Evolutionary conservation across 2,329 filamentous ascomycete species (phyloP), one percentile per base, ranked within the genome.

Genomic region (Cladosporium velox): DNA sequence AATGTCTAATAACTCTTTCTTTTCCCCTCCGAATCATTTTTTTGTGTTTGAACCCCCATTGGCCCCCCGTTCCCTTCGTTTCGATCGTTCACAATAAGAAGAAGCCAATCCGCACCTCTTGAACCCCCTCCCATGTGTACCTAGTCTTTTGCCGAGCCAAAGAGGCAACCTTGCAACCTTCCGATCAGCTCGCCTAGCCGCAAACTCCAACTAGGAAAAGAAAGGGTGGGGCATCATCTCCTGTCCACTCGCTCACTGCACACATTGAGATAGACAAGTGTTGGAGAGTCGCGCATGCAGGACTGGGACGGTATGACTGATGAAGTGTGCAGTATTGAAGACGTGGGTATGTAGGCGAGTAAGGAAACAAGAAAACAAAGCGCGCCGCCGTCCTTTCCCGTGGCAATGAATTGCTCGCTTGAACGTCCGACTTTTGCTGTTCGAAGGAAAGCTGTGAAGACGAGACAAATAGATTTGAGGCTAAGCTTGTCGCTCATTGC

Each of bases 261-360:
- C 24, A 24, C 24, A 24, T 24, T 24, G 24, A 24, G 24, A 24
- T 24, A 24, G 24, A 24, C 24, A 24, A 24, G 24, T 24, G 24
- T 24, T 24, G 24, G 24, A 24, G 24, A 24, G 24, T 24, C 24
- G 24, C 24, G 24, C 24, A 24, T 24, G 24, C 24, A 24, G 24
- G 24, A 30, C 28, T 30, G 28, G 18, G n/a, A 18, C 18, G 18
- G 38, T 44, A 10, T 41, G 38, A 41, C 18, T 4, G 38, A 44
- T 15, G 41, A 47, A 18, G n/a, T 21, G 10, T 24, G n/a, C 8
- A 6, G 41, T 47, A 47, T 47, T 47, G n/a, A 21, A 47, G n/a
- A 47, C n/a, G 11, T 47, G 41, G 55, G 55, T 58, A 58, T 58
- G 55, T 58, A 58, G 32, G 34, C 30, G 30, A 24, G 32, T 30